Evolutionary conservation across 768 basidiomycete species (phyloP).

Genomic region (Pleurotus platypus): DNA sequence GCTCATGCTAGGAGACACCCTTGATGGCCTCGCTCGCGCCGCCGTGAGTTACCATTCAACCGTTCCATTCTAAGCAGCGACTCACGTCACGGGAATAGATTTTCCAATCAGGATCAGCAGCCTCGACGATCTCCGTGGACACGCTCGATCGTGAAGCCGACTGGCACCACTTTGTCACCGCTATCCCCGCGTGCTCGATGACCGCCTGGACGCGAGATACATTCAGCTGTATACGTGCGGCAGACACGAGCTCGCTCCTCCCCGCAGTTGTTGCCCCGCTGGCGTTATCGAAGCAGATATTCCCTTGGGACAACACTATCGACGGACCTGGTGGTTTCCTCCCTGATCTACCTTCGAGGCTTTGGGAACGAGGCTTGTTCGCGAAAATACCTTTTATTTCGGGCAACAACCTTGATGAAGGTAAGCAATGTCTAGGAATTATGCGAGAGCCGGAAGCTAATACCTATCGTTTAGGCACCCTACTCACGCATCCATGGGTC

Average conservation of each 20-base stretch:
- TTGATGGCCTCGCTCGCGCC: conserved; percentile 29
- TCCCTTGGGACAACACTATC: conserved; percentile 34
- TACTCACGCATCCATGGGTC: conserved; percentile 18
- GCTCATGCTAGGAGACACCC: conserved; percentile 30
- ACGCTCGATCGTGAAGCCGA: conserved; percentile 21
- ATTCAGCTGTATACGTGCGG: conserved; percentile 29
- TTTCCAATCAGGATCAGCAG: conserved; percentile 36
- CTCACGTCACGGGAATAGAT: conserved; percentile 27
- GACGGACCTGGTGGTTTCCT: conserved; percentile 38
- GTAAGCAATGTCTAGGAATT: conserved; percentile 19
- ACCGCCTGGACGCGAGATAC: conserved; percentile 22
- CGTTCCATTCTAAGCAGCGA: no score
- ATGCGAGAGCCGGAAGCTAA: background rate
- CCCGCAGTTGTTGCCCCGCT: conserved; percentile 11
- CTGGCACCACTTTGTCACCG: conserved; percentile 36
- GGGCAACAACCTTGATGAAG: conserved; percentile 43
- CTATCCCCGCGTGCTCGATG: conserved; percentile 28
- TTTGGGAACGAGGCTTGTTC: conserved; percentile 23
- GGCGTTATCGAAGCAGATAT: conserved; percentile 12
- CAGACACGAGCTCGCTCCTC: conserved; percentile 13
- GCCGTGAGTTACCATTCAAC: conserved; percentile 18
- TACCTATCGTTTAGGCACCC: conserved; percentile 23
- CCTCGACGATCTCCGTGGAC: conserved; percentile 26
- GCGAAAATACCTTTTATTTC: conserved; percentile 39
- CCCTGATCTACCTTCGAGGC: conserved; percentile 33